phyloP scores from a whole-genome alignment of 805 yeast genomes.

The Wickerhamomyces kurtzmanii region DNA sequence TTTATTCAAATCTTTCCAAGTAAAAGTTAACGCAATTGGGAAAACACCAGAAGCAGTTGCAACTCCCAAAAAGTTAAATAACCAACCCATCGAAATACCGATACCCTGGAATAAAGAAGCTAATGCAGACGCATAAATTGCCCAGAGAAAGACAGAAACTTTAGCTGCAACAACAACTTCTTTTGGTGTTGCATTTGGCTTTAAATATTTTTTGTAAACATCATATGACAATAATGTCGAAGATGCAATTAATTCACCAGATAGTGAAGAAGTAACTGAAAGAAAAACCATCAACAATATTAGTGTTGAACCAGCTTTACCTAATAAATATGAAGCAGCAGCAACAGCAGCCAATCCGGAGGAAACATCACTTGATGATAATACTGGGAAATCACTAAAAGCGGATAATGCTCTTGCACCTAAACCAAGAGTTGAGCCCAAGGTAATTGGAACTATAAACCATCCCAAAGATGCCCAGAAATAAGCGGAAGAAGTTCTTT shows the following conservation, averaged over 20 bases:
- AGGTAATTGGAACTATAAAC: slow-evolving; percentile 27
- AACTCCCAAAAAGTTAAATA: slow-evolving; percentile 30
- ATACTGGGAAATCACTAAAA: slow-evolving; percentile 23
- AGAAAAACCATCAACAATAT: slow-evolving; percentile 31
- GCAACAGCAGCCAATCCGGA: slow-evolving; percentile 32
- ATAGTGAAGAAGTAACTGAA: slow-evolving; percentile 30
- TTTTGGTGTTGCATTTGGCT: slow-evolving; percentile 29
- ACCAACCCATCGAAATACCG: slow-evolving; percentile 27
- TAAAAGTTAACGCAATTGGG: slow-evolving; percentile 27
- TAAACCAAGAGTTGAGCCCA: slow-evolving; percentile 27
- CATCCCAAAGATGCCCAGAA: slow-evolving; percentile 28
- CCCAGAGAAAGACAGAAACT: slow-evolving; percentile 29
- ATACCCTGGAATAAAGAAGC: slow-evolving; percentile 25
- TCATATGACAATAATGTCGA: slow-evolving; percentile 35
- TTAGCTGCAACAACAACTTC: slow-evolving; percentile 33
- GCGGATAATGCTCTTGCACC: slow-evolving; percentile 25
- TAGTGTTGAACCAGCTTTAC: slow-evolving; percentile 31
- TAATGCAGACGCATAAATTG: slow-evolving; percentile 22
- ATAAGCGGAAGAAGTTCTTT: slow-evolving; percentile 25
- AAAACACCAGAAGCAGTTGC: slow-evolving; percentile 30
- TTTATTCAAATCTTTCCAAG: slow-evolving; percentile 26
- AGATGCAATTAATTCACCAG: slow-evolving; percentile 31
- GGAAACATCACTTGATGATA: slow-evolving; percentile 24
- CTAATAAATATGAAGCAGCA: slow-evolving; percentile 28
- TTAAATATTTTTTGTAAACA: slow-evolving; percentile 32